These are phyloP conservation scores for Butyriboletus loyo DNA, from an alignment of 768 basidiomycete genomes.

Conservation along the genomic window DNA sequence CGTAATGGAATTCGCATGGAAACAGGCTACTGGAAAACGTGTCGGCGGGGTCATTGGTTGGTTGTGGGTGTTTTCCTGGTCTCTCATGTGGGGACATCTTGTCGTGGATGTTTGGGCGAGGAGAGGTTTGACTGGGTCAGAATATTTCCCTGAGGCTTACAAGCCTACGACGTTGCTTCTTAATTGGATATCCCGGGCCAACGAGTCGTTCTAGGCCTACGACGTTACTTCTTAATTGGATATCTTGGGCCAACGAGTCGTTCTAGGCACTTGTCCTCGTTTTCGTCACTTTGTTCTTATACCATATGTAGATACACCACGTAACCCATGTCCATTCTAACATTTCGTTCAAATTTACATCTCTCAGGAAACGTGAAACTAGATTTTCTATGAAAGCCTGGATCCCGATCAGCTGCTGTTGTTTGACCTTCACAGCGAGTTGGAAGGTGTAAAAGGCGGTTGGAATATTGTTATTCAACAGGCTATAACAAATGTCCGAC, in stretches of 20 bases:
- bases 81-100: conserved; percentile 44
- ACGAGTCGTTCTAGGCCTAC: conserved; percentile 12
- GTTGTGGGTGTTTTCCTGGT: conserved; percentile 51
- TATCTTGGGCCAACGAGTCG: not conserved
- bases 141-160: conserved; percentile 14
- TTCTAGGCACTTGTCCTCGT: not conserved
- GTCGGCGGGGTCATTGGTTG: conserved; percentile 49
- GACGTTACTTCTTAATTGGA: conserved; percentile 11
- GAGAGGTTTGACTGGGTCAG: conserved; percentile 18
- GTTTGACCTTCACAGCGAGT: not conserved
- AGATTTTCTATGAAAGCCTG: not conserved
- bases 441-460: not conserved
- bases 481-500: not conserved
- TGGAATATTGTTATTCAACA: not conserved
- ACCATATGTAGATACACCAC: not conserved
- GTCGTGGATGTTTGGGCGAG: conserved; percentile 44
- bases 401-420: not conserved
- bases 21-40: conserved; percentile 39
- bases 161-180: conserved; percentile 17
- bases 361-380: not conserved
- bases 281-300: not conserved
- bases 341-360: not conserved
- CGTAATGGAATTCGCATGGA: conserved; percentile 48
- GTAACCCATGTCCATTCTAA: no score
- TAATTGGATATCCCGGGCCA: conserved; percentile 2